Conservation (phyloP, 1,284 basidiomycete species). For the Golubevia sp. region DNA sequence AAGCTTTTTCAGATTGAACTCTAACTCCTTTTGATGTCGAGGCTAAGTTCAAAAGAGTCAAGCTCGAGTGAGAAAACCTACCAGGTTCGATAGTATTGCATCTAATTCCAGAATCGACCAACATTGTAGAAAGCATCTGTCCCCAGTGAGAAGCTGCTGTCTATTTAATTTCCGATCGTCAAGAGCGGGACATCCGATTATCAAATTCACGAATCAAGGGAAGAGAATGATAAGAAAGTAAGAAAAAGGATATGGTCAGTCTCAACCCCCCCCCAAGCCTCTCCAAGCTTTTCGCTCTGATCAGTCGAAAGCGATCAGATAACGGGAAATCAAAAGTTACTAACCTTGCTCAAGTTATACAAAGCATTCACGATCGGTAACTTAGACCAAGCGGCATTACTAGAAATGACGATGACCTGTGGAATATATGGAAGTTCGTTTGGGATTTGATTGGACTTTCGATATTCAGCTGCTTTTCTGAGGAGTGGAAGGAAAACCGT, state of each 20-base stretch:
- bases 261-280: too few species aligned
- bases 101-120: constrained; percentile 15
- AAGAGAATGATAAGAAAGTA: too few species aligned
- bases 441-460: background rate
- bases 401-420: constrained; percentile 26
- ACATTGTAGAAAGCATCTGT: constrained; percentile 24
- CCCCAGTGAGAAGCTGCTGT: constrained; percentile 23
- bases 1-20: too few species aligned
- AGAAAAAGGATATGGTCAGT: too few species aligned
- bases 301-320: too few species aligned
- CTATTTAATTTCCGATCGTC: constrained; percentile 11
- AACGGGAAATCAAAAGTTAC: too few species aligned
- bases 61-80: too few species aligned
- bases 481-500: constrained; percentile 23
- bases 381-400: constrained; percentile 32
- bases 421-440: constrained; percentile 3
- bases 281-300: too few species aligned
- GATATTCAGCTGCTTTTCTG: constrained; percentile 6
- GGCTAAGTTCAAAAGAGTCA: too few species aligned
- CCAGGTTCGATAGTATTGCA: constrained; percentile 24
- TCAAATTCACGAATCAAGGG: too few species aligned
- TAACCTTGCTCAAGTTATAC: constrained; percentile 20
- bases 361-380: constrained; percentile 31
- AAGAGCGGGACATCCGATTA: too few species aligned
- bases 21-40: too few species aligned